Base-by-base conservation (phyloP, 192 early-diverging fungal species). In the Backusella australiensis region DNA sequence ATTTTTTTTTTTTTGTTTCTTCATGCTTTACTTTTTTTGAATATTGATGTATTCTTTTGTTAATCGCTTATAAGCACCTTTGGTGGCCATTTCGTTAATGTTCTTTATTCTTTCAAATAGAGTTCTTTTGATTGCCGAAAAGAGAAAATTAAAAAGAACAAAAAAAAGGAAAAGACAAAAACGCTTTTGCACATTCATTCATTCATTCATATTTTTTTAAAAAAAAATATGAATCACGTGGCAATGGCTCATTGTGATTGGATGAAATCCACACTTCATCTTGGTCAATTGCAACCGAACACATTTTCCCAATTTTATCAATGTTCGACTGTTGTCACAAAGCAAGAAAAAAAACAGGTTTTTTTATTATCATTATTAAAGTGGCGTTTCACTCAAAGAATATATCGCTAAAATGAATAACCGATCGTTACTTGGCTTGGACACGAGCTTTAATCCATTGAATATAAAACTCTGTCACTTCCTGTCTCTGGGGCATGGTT, bases 11-110 rank as follows among this genome's bases (percentile, higher is more conserved):
- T 26, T 26, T 59, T 59, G 23, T 14, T 23, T 29, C 12, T 59
- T 59, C 56, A 26, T 59, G 23, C 2, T 26, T 59, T 59, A 85
- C 84, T 76, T 85, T 73, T 80, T 90, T 71, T 92, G 88, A 72
- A 95, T 86, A 44, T 88, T 90, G 46, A 88, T 78, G 74, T 93
- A 95, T 83, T 96, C 94, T 83, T 94, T 94, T 67, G 84, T 90
- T 77, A 95, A 79, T 52, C 93, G 87, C 77, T 90, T 93, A 81
- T 85, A 90, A 6, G 94, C 94, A 63, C 85, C 90, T 76, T 92
- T 92, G 34, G 92, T 92, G 26, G 94, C 94, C 94, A 96, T 96
- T 59, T 53, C 7, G 14, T n/a, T n/a, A 52, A 8, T n/a, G 4
- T 53, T 53, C 15, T 53, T 53, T 63, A 26, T 59, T 59, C 26